Evolutionary conservation across 345 rosid genomes (phyloP).

Genomic region (Linum usitatissimum): DNA sequence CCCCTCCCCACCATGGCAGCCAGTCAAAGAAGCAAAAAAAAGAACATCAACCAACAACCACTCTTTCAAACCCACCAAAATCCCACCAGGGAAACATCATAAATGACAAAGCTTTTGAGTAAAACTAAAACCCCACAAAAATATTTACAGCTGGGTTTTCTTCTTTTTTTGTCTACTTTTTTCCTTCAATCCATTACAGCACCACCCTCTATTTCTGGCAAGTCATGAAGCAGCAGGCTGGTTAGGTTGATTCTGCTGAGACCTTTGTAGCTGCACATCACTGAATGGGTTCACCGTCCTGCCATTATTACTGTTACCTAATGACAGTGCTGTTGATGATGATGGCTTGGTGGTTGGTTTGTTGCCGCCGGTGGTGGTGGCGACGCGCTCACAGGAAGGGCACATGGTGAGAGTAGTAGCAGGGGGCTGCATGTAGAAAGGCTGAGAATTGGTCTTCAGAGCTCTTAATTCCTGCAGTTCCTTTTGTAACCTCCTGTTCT

Average conservation of each 20-base stretch:
- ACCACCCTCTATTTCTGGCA: background rate
- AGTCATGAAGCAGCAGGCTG: constrained; percentile 24
- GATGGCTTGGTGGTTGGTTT: background rate
- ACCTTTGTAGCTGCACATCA: constrained; percentile 12
- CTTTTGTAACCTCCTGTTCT: constrained; percentile 79
- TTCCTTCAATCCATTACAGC: background rate
- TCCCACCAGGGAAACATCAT: background rate
- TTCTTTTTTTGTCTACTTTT: background rate
- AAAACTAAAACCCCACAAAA: background rate
- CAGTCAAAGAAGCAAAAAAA: background rate
- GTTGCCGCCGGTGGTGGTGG: constrained; percentile 29
- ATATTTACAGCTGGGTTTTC: background rate
- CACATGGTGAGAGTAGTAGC: constrained; percentile 99
- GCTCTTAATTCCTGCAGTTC: constrained; percentile 59
- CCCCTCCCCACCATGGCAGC: background rate
- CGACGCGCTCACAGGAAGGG: constrained; percentile 93
- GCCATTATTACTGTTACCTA: constrained; percentile 13
- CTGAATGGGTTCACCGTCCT: constrained; percentile 12
- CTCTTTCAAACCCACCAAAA: background rate
- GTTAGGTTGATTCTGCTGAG: constrained; percentile 22
- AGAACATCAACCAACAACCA: background rate
- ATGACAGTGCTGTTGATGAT: constrained; percentile 10
- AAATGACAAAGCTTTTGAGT: background rate
- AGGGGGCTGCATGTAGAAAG: constrained; percentile 95
- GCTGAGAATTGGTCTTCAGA: constrained; percentile 55